Evolutionary conservation across 1,139 yeast genomes (phyloP), one percentile per base, ranked within the genome.

Genomic region (Saccharomyces hybrid): DNA sequence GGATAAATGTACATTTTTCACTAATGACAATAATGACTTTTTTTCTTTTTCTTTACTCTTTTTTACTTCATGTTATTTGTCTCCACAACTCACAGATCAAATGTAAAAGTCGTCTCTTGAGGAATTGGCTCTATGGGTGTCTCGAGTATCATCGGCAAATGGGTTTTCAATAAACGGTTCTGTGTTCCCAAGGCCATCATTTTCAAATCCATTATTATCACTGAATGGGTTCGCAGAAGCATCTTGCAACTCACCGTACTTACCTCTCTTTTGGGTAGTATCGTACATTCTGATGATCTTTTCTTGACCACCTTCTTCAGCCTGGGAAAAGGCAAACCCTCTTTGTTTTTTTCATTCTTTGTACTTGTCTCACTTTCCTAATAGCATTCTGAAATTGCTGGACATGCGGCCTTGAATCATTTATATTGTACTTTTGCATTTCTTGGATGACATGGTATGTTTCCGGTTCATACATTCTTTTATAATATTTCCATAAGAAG

Each of bases 291-390:
- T 81, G 52, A 95, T 86, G 60, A 95, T 82, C 67, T 85, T 84
- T 60, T 89, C 96, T 72, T 93, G 98, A 51, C 96, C 96, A 64
- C 84, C 86, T 63, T 88, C 95, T 62, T 90, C 97, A 52, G 88
- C 93, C 72, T 93, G 99, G 2, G 98, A 90, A 66, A 93, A 95
- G 1, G 99, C 99, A 78, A 89, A 95, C 19, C 99, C 99, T 73
- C 99, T 85, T 74, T 93, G 99, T 68, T 93, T 95, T 95, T 69
- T 95, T 88, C 86, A 93, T 91, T 71, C 99, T 81, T 71, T 93
- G 97, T 41, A 95, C 98, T 71, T 95, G 99, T 71, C 99, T 85
- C 47, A 93, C 98, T 69, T 91, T 93, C 68, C 98, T 81, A 57
- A 95, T 93, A 5, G 99, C 97, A 72, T 88, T 90, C 71, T 95